Evolutionary conservation across 1,284 basidiomycete genomes (phyloP).

Genomic region (Cystobasidium slooffiae): DNA sequence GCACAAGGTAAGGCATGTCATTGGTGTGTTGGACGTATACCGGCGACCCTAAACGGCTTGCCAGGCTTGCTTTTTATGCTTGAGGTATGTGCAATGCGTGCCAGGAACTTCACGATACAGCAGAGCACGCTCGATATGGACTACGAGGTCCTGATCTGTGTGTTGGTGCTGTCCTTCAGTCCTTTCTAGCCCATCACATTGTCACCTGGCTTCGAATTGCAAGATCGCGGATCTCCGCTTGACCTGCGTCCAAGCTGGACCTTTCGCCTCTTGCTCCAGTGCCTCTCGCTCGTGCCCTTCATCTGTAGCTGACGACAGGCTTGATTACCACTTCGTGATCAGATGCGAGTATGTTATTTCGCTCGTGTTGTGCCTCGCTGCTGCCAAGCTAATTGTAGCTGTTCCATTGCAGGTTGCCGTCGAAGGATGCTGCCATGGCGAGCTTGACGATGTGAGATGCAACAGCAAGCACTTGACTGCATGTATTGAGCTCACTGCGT

Average conservation of each 20-base stretch:
- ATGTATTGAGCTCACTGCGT: neutral
- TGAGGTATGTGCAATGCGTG: no score
- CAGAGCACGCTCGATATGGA: no score
- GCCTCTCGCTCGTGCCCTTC: no score
- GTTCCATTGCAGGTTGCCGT: slow-evolving; percentile 74
- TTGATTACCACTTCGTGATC: neutral
- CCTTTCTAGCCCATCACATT: no score
- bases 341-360: neutral
- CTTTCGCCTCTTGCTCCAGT: neutral
- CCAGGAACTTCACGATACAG: no score
- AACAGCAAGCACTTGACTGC: neutral
- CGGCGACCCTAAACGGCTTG: no score
- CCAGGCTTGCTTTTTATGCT: no score
- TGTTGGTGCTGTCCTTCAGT: no score
- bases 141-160: no score
- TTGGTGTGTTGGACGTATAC: no score
- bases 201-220: neutral
- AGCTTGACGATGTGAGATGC: slow-evolving; percentile 65
- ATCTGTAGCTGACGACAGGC: neutral
- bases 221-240: neutral
- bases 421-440: slow-evolving; percentile 94
- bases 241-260: neutral
- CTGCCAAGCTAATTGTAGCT: neutral
- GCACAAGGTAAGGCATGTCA: no score
- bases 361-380: neutral